Evolutionary conservation across 108 stramenopile genomes (phyloP).

Genomic region (Skeletonema costatum): DNA sequence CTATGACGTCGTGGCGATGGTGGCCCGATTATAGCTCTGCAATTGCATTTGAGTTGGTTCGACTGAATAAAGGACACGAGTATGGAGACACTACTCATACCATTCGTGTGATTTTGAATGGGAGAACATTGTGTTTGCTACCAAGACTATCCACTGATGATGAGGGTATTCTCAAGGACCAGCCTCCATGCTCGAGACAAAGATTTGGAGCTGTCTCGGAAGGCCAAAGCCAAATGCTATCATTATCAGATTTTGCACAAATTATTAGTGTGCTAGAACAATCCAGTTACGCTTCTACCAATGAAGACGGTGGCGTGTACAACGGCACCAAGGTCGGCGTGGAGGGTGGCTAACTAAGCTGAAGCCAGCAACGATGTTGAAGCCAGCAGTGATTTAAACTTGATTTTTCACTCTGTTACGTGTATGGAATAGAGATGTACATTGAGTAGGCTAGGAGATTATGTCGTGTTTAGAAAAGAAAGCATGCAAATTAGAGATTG

Average conservation of each 20-base stretch:
- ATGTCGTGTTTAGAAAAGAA: no score
- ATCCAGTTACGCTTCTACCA: background rate
- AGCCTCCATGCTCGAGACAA: conserved; percentile 19
- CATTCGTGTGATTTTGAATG: conserved; percentile 53
- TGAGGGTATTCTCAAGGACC: conserved; percentile 38
- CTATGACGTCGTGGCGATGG: conserved; percentile 35
- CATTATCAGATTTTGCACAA: conserved; percentile 36
- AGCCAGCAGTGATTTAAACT: no score
- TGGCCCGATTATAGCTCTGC: conserved; percentile 53
- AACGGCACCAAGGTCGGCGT: background rate
- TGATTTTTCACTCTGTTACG: background rate
- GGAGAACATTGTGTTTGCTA: conserved; percentile 37
- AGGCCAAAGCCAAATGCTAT: conserved; percentile 33
- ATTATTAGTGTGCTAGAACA: conserved; percentile 36
- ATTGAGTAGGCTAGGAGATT: background rate
- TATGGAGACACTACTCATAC: conserved; percentile 1
- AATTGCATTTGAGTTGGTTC: conserved; percentile 49
- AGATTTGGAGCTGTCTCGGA: conserved; percentile 25
- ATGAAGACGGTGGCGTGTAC: background rate
- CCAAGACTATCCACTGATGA: conserved; percentile 32
- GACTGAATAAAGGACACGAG: conserved; percentile 17
- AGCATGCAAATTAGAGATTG: background rate
- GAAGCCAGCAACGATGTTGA: background rate
- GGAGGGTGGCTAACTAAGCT: background rate
- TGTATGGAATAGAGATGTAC: background rate